phyloP scores from a whole-genome alignment of 2,329 filamentous ascomycete species.

The Metarhizium album region DNA sequence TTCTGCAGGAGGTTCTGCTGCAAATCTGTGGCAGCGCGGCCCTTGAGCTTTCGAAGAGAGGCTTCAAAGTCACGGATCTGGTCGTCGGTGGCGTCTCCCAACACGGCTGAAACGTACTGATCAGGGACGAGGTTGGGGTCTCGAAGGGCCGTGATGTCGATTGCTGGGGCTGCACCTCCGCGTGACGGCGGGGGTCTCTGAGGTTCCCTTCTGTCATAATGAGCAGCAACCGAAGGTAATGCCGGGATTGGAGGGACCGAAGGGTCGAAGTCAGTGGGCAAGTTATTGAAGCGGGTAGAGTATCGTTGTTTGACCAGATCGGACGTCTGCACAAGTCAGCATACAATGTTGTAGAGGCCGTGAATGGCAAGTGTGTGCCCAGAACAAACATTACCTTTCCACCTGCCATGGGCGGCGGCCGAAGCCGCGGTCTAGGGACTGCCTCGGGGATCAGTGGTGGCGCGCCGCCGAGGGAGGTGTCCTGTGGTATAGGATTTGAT shows the following conservation, averaged over 20 bases:
- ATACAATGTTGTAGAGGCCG: conserved; percentile 1
- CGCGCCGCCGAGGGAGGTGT: conserved; percentile 26
- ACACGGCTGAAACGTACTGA: conserved; percentile 61
- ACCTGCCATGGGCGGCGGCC: conserved; percentile 39
- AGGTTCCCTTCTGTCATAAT: conserved; percentile 42
- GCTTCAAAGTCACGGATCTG: conserved; percentile 77
- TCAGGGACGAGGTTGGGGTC: conserved; percentile 73
- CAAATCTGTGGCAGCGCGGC: conserved; percentile 68
- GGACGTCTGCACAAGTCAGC: conserved; percentile 39
- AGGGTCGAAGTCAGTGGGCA: conserved; percentile 57
- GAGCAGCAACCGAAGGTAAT: conserved; percentile 47
- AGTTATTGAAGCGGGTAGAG: conserved; percentile 79
- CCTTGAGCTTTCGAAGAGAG: conserved; percentile 65
- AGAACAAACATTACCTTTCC: conserved; percentile 37
- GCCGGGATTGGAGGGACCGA: conserved; percentile 64
- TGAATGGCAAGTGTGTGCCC: conserved; percentile 7
- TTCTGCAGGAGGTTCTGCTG: conserved; percentile 97
- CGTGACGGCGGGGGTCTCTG: conserved; percentile 44
- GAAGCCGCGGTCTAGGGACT: conserved; percentile 28
- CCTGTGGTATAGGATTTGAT: conserved; percentile 46
- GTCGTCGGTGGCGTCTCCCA: conserved; percentile 77
- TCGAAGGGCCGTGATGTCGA: conserved; percentile 68
- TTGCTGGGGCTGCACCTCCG: conserved; percentile 45
- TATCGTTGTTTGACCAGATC: conserved; percentile 93
- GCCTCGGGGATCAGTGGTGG: conserved; percentile 14